A percentile compares a stretch with the other conserved stretches of the same genome.
phyloP scores from a whole-genome alignment of 345 rosid genomes.

The Rhizophora apiculata region DNA sequence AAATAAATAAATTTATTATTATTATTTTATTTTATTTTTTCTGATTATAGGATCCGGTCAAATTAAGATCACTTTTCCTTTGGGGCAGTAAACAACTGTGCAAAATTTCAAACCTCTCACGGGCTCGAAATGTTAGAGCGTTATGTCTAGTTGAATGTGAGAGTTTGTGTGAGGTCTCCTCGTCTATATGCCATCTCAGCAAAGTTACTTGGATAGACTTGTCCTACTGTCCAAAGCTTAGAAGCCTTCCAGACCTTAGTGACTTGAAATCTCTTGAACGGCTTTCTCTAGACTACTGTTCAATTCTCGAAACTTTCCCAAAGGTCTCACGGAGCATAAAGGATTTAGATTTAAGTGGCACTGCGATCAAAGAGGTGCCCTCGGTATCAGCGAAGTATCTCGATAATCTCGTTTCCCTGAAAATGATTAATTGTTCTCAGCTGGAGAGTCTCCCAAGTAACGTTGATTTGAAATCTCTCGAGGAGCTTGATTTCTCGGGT shows the following conservation, averaged over 20 bases:
- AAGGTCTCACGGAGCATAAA: constrained; percentile 21
- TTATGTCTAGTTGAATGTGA: constrained; percentile 16
- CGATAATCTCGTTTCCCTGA: not conserved
- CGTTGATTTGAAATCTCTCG: not conserved
- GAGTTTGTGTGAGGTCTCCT: no score
- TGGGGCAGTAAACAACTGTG: not conserved
- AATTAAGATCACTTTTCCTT: not conserved
- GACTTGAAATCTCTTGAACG: not conserved
- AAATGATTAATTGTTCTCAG: not conserved
- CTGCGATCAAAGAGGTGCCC: constrained; percentile 27
- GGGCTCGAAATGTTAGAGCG: constrained; percentile 25
- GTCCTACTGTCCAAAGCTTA: constrained; percentile 21
- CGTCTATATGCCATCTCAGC: no score
- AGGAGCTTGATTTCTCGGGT: constrained; percentile 1
- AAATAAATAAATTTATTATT: not conserved
- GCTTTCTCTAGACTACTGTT: not conserved
- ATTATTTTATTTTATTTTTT: no score
- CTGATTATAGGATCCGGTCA: not conserved
- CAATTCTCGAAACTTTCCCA: constrained; percentile 28
- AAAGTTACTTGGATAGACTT: not conserved
- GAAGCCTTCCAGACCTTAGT: not conserved
- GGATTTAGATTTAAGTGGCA: constrained; percentile 23
- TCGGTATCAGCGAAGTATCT: constrained; percentile 3
- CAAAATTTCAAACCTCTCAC: constrained; percentile 8
- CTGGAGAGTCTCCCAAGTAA: not conserved